Evolutionary conservation across 306 rosid genomes (phyloP), one percentile per base, ranked within the genome.

Genomic region (Lathyrus aphaca): DNA sequence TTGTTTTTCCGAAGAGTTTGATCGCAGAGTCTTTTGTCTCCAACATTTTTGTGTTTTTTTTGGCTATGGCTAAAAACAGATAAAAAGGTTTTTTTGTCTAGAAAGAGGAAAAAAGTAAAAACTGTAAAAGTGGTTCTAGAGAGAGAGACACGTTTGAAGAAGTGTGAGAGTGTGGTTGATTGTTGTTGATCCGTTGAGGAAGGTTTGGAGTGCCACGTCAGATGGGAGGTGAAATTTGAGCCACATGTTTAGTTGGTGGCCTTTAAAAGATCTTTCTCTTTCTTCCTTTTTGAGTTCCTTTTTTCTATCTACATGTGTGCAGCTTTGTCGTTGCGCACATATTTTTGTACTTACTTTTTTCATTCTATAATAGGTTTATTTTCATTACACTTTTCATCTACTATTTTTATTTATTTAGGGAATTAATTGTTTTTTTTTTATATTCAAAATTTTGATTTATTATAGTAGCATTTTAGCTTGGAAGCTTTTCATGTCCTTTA

Each of bases 1-100:
- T 87, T 66, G 90, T 91, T 87, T 71, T 84, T 25, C 96, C 96
- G 50, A 91, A 89, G n/a, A 91, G 88, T 89, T 87, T 91, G 56
- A 91, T 80, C 32, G 79, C 73, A 37, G 82, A 80, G 77, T 87
- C 87, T 74, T 77, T 85, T 19, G 71, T 10, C 72, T 78, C 83
- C 25, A 73, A 78, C 97, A 91, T 87, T 87, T 64, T 54, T 8
- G 39, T 46, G 37, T 30, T 10, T 15, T 7, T 39, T 14, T 10
- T 59, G 16, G 10, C 29, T 35, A 14, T 1, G 11, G 40, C 40
- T 19, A 59, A 50, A 46, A 18, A 67, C 5, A 25, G 29, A n/a
- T 10, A 1, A n/a, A 27, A 59, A 49, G 50, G 3, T 51, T 18
- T 35, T 57, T 66, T 66, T 79, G 63, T 18, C 39, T 19, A n/a